Conservation (phyloP, 139 green algal species). For the Auxenochlorella pyrenoidosa region DNA sequence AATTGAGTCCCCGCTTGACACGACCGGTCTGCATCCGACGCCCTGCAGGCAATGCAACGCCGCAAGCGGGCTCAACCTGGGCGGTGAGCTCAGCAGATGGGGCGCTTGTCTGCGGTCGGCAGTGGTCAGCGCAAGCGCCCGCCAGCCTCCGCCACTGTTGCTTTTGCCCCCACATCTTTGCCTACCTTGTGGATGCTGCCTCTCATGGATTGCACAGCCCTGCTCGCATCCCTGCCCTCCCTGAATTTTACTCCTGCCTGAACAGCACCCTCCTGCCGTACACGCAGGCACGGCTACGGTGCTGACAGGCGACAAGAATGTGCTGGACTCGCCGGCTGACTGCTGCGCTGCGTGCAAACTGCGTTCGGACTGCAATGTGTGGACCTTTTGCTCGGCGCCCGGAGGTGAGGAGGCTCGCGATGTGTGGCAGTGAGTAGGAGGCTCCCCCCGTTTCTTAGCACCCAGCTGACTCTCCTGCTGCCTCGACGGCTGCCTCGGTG, state of each 20-base stretch:
- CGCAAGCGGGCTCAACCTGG: background rate
- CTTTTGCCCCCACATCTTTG: background rate
- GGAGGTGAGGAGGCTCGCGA: background rate
- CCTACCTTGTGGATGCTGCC: background rate
- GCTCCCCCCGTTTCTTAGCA: too few relatives aligned
- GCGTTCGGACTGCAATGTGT: conserved; percentile 2
- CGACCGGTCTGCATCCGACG: too few relatives aligned
- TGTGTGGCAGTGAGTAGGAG: too few relatives aligned
- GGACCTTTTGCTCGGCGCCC: background rate
- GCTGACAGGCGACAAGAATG: background rate
- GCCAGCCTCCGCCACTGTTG: background rate
- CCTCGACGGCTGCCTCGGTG: background rate
- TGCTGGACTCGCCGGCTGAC: background rate
- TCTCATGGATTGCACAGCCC: background rate
- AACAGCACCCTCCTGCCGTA: too few relatives aligned
- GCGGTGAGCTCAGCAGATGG: background rate
- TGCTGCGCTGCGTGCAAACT: conserved; percentile 8
- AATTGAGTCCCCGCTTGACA: too few relatives aligned
- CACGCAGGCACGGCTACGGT: background rate
- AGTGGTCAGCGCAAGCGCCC: background rate
- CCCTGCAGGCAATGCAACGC: conserved; percentile 13
- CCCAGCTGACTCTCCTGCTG: too few relatives aligned
- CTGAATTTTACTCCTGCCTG: too few relatives aligned
- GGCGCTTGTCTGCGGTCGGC: background rate
- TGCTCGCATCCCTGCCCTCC: too few relatives aligned